Evolutionary conservation across 306 rosid genomes (phyloP).

Genomic region (Glycine soja): DNA sequence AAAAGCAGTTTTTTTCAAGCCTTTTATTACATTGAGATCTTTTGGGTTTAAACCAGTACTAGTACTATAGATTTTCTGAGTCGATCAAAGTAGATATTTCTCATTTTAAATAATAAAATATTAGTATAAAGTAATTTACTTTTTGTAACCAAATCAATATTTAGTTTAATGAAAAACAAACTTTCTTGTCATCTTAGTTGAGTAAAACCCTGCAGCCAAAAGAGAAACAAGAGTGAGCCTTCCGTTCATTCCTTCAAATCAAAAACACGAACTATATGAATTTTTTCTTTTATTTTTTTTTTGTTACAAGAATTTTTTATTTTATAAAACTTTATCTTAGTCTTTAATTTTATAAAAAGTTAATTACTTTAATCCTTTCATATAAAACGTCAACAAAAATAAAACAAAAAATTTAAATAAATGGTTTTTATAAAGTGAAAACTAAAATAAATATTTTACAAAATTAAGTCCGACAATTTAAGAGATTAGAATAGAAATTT

Average conservation of each 20-base stretch:
- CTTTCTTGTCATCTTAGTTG: background rate
- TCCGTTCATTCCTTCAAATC: background rate
- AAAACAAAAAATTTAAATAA: background rate
- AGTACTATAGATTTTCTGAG: too few relatives aligned
- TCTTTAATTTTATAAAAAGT: background rate
- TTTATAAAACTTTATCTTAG: too few relatives aligned
- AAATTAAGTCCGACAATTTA: background rate
- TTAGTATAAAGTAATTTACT: background rate
- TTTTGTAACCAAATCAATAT: background rate
- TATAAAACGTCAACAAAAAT: background rate
- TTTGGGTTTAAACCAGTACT: background rate
- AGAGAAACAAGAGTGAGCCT: background rate
- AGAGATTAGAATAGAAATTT: background rate
- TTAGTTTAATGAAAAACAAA: background rate
- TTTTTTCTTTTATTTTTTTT: too few relatives aligned
- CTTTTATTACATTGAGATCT: background rate
- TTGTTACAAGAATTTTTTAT: too few relatives aligned
- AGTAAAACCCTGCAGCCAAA: background rate
- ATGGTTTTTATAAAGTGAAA: background rate
- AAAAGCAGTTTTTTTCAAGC: background rate
- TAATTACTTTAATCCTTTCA: background rate
- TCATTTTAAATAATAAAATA: background rate
- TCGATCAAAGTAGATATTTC: background rate
- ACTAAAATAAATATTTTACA: background rate
- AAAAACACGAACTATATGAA: background rate